A percentile compares a stretch with the other conserved stretches of the same genome.
Evolutionary conservation across 768 basidiomycete genomes (phyloP).

Genomic region (Boletus insuetus): DNA sequence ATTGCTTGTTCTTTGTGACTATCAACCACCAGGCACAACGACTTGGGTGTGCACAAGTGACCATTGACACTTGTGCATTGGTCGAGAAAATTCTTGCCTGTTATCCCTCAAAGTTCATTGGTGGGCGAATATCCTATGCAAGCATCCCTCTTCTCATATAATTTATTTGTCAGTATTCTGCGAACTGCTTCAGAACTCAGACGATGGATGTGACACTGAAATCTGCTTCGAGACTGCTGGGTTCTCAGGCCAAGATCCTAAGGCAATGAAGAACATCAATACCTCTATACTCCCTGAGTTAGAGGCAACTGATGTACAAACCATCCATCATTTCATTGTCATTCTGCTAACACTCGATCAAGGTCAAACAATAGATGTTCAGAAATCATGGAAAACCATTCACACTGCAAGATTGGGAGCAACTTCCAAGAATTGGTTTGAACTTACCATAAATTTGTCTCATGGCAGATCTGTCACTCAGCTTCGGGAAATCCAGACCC

Average conservation of each 20-base stretch:
- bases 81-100: neutral
- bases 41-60: neutral
- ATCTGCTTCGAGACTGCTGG: neutral
- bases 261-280: too few species aligned
- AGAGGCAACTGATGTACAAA: neutral
- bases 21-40: neutral
- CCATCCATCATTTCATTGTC: neutral
- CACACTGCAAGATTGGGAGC: slow-evolving; percentile 20
- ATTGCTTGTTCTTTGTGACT: neutral
- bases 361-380: neutral
- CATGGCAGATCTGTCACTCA: neutral
- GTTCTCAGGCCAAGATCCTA: neutral
- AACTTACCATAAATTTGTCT: neutral
- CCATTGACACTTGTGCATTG: neutral
- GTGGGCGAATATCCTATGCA: neutral
- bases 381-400: neutral
- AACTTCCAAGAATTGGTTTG: neutral
- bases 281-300: neutral
- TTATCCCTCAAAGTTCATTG: neutral
- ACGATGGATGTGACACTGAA: neutral
- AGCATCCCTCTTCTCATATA: neutral
- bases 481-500: neutral
- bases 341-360: neutral
- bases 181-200: slow-evolving; percentile 1
- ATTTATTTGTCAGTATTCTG: neutral